phyloP scores from a whole-genome alignment of 129 eudicot genomes.

The Deinandra increscens region DNA sequence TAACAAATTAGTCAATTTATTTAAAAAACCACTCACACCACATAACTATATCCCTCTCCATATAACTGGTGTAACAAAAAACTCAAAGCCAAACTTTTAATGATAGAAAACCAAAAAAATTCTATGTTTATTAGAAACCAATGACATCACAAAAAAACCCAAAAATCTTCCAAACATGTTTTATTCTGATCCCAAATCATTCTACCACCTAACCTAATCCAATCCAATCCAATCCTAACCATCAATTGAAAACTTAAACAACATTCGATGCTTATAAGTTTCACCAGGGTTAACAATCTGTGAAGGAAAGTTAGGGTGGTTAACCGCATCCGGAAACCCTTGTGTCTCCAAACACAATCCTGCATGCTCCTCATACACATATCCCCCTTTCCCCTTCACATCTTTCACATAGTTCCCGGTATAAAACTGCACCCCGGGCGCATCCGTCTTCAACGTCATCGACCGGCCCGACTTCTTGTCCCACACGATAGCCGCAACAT shows the following conservation, averaged over 20 bases:
- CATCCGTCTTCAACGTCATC: conserved; percentile 53
- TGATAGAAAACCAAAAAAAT: too few relatives aligned
- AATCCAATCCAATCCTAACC: too few relatives aligned
- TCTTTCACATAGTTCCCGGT: conserved; percentile 53
- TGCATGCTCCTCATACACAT: conserved; percentile 55
- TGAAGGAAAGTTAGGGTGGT: conserved; percentile 84
- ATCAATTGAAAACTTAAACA: conserved; percentile 46
- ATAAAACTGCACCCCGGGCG: conserved; percentile 80
- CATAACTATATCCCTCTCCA: too few relatives aligned
- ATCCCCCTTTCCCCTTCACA: conserved; percentile 76
- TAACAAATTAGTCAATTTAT: too few relatives aligned
- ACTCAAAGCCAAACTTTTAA: too few relatives aligned
- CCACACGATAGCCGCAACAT: conserved; percentile 53
- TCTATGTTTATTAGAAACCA: conserved; percentile 5
- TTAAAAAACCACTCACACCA: too few relatives aligned
- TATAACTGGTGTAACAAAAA: too few relatives aligned
- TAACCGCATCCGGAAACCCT: conserved; percentile 87
- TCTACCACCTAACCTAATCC: not conserved
- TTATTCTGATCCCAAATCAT: not conserved
- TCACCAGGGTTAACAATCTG: conserved; percentile 63
- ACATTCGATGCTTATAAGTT: conserved; percentile 61
- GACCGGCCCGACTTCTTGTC: conserved; percentile 52
- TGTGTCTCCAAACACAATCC: conserved; percentile 89
- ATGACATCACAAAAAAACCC: not conserved
- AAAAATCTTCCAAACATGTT: not conserved